Base-by-base conservation (phyloP, 140 eudicot species). In the Senecio squalidus region DNA sequence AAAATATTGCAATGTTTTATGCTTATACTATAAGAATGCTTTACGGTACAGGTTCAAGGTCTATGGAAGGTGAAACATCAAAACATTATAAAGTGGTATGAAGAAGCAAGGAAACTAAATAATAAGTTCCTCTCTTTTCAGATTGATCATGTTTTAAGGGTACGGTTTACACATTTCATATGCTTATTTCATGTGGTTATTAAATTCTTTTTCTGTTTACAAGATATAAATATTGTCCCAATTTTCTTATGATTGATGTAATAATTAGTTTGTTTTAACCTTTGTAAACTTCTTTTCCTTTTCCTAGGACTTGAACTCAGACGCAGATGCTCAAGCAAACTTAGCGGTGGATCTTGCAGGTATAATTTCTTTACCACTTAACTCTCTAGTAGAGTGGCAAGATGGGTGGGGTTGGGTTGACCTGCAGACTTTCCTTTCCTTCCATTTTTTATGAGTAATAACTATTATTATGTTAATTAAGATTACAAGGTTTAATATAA, bases 301-400 rank as follows among this genome's bases (percentile, higher is more conserved):
- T 3, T 16, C 6, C 1, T 56, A 91, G 98, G 84, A 78, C 57
- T 76, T 79, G 38, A 91, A 91, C 79, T 81, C 98, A 0, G 98
- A 81, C 68, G 98, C 98, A n/a, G 98, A 91, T 77, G 75, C 88
- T 60, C 92, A 87, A 76, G 98, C 98, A 39, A 91, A 91, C 76
- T 79, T 81, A 71, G 98, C 84, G 1, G 88, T 81, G 48, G 78
- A 68, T 48, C 98, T 91, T 61, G 82, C 94, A 58, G 95, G 97
- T 82, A 58, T 56, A 54, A 51, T 54, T 21, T 61, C 44, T 23
- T 44, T 4, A 9, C 22, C 50, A 44, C 50, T 44, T 44, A 0
- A 0, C 30, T 48, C 22, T 48, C n/a, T 44, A 47, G 27, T n/a
- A n/a, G n/a, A n/a, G n/a, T n/a, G n/a, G 8, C 18, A 14, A 4